Percentiles rank a stretch among this genome's conserved stretches.
These are phyloP conservation scores for Isatis lusitanica DNA, from an alignment of 441 rosid species.

Conservation along the genomic window DNA sequence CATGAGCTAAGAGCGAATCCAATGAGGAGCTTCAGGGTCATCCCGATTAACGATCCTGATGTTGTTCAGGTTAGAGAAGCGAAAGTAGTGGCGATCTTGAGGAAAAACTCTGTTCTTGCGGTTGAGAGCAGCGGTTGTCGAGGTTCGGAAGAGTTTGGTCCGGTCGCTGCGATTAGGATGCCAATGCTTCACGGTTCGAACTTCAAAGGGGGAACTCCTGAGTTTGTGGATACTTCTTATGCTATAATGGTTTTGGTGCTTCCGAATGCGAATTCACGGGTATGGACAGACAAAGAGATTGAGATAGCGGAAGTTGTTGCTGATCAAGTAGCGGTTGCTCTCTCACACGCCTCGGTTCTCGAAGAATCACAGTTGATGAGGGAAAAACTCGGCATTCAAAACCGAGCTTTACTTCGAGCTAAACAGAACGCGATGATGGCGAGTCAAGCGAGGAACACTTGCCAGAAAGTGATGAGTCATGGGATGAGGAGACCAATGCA, in stretches of 20 bases:
- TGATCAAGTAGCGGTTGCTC: slow-evolving; percentile 82
- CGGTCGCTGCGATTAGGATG: slow-evolving; percentile 71
- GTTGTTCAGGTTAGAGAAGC: slow-evolving; percentile 54
- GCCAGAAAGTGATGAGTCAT: slow-evolving; percentile 77
- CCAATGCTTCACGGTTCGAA: slow-evolving; percentile 71
- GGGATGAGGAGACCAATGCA: slow-evolving; percentile 86
- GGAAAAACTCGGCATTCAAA: slow-evolving; percentile 60
- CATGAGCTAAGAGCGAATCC: slow-evolving; percentile 52
- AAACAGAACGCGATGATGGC: slow-evolving; percentile 77
- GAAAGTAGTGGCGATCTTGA: slow-evolving; percentile 52
- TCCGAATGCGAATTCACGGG: slow-evolving; percentile 44
- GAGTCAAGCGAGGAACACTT: slow-evolving; percentile 68
- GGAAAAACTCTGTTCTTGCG: slow-evolving; percentile 53
- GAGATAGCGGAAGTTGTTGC: slow-evolving; percentile 81
- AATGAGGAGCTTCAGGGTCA: slow-evolving; percentile 38
- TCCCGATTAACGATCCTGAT: slow-evolving; percentile 51
- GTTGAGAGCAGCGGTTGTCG: slow-evolving; percentile 49
- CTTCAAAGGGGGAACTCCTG: slow-evolving; percentile 74
- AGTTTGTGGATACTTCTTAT: slow-evolving; percentile 55
- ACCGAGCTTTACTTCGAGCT: slow-evolving; percentile 60
- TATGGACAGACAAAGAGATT: slow-evolving; percentile 58
- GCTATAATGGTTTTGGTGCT: slow-evolving; percentile 72
- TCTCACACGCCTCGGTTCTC: slow-evolving; percentile 73
- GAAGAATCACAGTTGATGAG: slow-evolving; percentile 76
- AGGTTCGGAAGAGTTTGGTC: slow-evolving; percentile 51